Base-by-base conservation (phyloP, 176 grass and related monocot species). In the Rhynchospora tenuis region DNA sequence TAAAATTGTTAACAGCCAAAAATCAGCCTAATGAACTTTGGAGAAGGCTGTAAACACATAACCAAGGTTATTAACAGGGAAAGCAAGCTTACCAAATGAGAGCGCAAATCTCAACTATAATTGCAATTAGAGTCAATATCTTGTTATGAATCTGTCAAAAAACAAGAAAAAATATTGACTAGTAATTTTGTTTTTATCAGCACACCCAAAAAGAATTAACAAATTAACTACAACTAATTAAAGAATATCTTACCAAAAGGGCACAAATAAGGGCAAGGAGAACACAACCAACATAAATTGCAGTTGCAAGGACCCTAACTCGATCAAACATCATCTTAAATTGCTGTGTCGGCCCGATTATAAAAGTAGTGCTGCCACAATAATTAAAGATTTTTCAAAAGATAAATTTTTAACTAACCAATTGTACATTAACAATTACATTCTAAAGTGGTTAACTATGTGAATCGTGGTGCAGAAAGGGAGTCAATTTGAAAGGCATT, bases 301-400 rank as follows among this genome's bases (percentile, higher is more conserved):
- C 88, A 72, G 89, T 93, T 71, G 89, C 90, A 84, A 88, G 87
- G n/a, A 94, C 29, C 65, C 89, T 87, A 82, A 94, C 92, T 81
- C 85, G 87, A 84, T 93, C 91, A 91, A 99, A 85, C 96, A 99
- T 95, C 96, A 99, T 90, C 79, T 86, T 90, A 31, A 93, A 38
- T 58, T 95, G 91, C 87, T 89, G 85, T 71, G 59, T 65, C 57
- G 87, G 88, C n/a, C 91, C 96, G 66, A 95, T 87, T 85, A 98
- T 70, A 48, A 98, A 95, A 62, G 88, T 87, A 91, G 96, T 95
- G 88, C 91, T 98, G 93, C 85, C 90, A 91, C 60, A 87, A 76
- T 90, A 86, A 59, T 66, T 71, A 79, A 38, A 91, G 88, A 4
- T 64, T 31, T 22, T 55, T 78, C 75, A 90, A 85, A 6, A 88